Base-by-base conservation (phyloP, 371 early-diverging fungal species). In the Mucor lusitanicus region DNA sequence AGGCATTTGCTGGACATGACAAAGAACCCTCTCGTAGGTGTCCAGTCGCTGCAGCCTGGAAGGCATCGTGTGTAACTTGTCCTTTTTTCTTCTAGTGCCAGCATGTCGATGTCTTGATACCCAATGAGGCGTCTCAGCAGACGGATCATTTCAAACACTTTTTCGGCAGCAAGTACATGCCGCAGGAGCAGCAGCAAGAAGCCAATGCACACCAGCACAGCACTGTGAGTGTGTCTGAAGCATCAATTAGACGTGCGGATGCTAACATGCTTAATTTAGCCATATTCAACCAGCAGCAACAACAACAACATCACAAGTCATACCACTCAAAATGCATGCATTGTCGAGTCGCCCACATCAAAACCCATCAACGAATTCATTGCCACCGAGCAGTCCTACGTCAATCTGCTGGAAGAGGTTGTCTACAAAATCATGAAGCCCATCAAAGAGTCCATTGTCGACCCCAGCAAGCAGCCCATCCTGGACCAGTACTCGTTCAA, bases 51-150 rank as follows among this genome's bases (percentile, higher is more conserved):
- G 1, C 19, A 19, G 3, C n/a, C 1, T 19, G 6, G 19, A 44
- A 6, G 19, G 44, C 19, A 1, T 44, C 1, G 2, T 50, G 13
- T 27, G 13, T 53, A 13, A 53, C 23, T 15, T 33, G 23, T 15
- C 32, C 55, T 40, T 3, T 3, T 30, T 40, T 3, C 2, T 30
- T 17, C 1, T 44, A 82, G 76, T 50, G 77, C 64, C 70, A 82
- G 64, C 53, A 82, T 70, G 58, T 79, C 62, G 69, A 67, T 53
- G 68, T 70, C 39, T 40, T 74, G 35, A 67, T 74, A 30, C 65
- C 70, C 15, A 61, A 40, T 63, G 67, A 64, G 7, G 19, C 54
- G 23, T n/a, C 58, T 55, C 21, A n/a, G 12, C 59, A 69, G 46
- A 46, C 65, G 54, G 69, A 73, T 13, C 55, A 65, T 1, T 69